Percentiles rank a stretch among this genome's conserved stretches.
Evolutionary conservation across 2,329 filamentous ascomycete genomes (phyloP).

Genomic region (Monosporascus sp.): DNA sequence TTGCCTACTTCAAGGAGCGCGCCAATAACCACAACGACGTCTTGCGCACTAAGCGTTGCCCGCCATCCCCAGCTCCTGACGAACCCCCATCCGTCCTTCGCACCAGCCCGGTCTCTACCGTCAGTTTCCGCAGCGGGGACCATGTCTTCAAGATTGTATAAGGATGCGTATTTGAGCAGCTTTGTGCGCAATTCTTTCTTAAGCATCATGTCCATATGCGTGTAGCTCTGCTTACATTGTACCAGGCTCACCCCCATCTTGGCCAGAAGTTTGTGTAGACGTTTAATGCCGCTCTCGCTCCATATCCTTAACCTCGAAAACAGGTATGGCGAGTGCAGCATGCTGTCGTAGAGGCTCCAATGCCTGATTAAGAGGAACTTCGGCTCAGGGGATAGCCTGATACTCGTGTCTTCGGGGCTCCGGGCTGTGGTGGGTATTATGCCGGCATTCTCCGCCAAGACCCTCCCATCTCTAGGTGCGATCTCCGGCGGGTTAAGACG

Average conservation of each 20-base stretch:
- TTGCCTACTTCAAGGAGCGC: conserved; percentile 89
- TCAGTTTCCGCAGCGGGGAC: conserved; percentile 74
- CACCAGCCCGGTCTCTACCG: conserved; percentile 61
- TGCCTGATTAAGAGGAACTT: conserved; percentile 88
- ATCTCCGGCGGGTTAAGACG: conserved; percentile 79
- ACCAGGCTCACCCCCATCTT: conserved; percentile 96
- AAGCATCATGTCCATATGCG: conserved; percentile 97
- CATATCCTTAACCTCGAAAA: conserved; percentile 90
- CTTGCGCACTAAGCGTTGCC: conserved; percentile 85
- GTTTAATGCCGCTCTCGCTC: conserved; percentile 83
- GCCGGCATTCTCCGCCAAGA: conserved; percentile 59
- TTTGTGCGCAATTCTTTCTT: conserved; percentile 83
- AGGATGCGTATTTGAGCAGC: conserved; percentile 81
- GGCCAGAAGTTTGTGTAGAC: conserved; percentile 87
- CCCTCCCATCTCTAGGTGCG: conserved; percentile 50
- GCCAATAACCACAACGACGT: conserved; percentile 88
- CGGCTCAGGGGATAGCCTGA: conserved; percentile 88
- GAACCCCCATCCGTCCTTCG: conserved; percentile 93
- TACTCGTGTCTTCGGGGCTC: conserved; percentile 86
- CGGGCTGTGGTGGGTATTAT: conserved; percentile 84
- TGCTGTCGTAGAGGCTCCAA: conserved; percentile 97
- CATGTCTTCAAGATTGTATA: conserved; percentile 91
- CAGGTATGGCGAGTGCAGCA: conserved; percentile 94
- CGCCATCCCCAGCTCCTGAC: conserved; percentile 97
- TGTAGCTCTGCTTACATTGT: conserved; percentile 93